A percentile compares a stretch with the other conserved stretches of the same genome.
These are phyloP conservation scores for Cryphonectria carpinicola DNA, from an alignment of 2,329 filamentous ascomycete genomes.

Conservation along the genomic window DNA sequence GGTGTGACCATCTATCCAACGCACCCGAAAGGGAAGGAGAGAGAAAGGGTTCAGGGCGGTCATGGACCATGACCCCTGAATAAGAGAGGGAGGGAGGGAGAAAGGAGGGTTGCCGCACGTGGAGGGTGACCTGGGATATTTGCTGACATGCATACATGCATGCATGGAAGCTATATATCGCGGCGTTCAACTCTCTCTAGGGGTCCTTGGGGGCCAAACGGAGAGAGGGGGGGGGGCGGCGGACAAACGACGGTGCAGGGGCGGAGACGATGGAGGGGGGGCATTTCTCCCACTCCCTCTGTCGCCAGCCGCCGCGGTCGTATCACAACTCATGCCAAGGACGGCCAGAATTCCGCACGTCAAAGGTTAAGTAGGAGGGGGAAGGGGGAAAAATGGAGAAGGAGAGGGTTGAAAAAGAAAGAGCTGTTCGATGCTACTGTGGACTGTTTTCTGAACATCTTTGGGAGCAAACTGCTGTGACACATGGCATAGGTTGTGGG, in stretches of 20 bases:
- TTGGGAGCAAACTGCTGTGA: background rate
- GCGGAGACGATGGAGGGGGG: background rate
- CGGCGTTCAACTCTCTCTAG: background rate
- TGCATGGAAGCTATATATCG: background rate
- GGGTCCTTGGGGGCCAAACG: background rate
- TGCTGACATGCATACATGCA: constrained; percentile 4
- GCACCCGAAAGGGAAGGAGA: background rate
- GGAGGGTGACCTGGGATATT: background rate
- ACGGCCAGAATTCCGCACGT: background rate
- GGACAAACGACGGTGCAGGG: background rate
- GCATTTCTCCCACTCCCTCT: background rate
- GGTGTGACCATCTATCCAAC: background rate
- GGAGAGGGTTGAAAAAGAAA: background rate
- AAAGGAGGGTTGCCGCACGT: background rate
- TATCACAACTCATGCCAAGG: background rate
- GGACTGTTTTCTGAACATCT: background rate
- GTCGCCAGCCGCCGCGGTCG: background rate
- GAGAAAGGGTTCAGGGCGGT: background rate
- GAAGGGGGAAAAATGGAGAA: too few species aligned
- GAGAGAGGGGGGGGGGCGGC: too few species aligned
- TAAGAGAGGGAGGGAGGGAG: background rate
- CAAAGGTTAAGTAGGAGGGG: background rate
- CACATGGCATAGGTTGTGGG: background rate
- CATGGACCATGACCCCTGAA: background rate
- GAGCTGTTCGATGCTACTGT: background rate